Base-by-base conservation (phyloP, 139 green algal genomes). In the Micractinium conductrix region DNA sequence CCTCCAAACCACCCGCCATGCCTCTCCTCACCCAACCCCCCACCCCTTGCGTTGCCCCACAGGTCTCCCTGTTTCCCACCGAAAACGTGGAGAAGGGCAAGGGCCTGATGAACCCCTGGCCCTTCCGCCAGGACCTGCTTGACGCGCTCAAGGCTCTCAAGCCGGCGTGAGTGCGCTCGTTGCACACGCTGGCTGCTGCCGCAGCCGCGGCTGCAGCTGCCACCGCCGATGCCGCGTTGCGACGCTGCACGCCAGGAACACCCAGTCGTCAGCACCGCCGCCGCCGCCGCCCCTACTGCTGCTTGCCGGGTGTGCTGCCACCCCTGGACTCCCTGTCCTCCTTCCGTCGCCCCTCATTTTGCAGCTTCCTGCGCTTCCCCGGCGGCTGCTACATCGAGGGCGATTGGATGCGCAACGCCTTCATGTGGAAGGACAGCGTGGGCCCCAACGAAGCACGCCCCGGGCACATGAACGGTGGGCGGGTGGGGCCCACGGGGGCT, bases 351-450 rank as follows among this genome's bases (percentile, higher is more conserved):
- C 22, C 17, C 33, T 43, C 40, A 17, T 30, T 28, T 38, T 50
- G 44, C 78, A 91, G 82, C 37, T 94, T 93, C 82, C 19, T 93
- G 80, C 86, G 91, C 19, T 91, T 94, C 63, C 91, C 92, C 16
- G 92, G 92, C 6, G 93, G 93, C 35, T 95, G 92, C 85, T 96
- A 93, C 70, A 81, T 96, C 26, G 93, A 96, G 86, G 85, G 84
- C 2, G 85, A 92, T 45, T 83, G 53, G 30, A 68, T 93, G 79
- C 16, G 73, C 72, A 84, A 93, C 73, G 68, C 83, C 7, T 95
- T 92, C 67, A 44, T 74, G 30, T 96, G 93, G 93, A 92, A 92
- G 71, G 9, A 79, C 3, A 62, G 83, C 1, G 22, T 96, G 5
- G 93, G 93, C 26, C 53, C 26, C 2, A 65, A 76, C 28, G 88